Percentiles rank a stretch among this genome's conserved stretches.
Conservation (phyloP, 2,329 filamentous ascomycete genomes). For the Sphaceloma murrayae region DNA sequence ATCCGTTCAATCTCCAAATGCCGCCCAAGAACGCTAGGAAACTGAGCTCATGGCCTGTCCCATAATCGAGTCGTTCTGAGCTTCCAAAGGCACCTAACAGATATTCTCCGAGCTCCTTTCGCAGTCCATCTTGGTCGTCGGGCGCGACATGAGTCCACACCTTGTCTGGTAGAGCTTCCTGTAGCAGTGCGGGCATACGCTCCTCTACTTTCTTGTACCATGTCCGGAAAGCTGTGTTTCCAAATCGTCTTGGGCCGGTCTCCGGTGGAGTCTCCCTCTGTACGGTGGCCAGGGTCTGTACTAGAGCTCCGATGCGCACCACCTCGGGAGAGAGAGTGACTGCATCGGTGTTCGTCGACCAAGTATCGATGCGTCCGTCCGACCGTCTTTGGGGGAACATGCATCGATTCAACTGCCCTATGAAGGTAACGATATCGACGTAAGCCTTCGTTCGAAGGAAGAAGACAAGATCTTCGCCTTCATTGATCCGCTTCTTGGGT, state of each 20-base stretch:
- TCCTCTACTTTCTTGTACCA: conserved; percentile 67
- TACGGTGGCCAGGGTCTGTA: conserved; percentile 55
- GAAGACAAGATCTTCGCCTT: conserved; percentile 66
- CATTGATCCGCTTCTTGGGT: conserved; percentile 75
- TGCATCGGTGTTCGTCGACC: conserved; percentile 37
- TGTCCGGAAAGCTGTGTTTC: conserved; percentile 78
- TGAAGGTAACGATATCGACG: conserved; percentile 73
- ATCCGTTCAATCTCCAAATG: conserved; percentile 82
- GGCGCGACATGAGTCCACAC: conserved; percentile 33
- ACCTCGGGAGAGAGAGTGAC: conserved; percentile 49
- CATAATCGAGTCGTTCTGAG: conserved; percentile 81
- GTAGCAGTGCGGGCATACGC: conserved; percentile 47
- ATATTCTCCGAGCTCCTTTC: conserved; percentile 66
- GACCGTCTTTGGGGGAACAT: conserved; percentile 54
- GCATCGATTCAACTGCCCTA: conserved; percentile 81
- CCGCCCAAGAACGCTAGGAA: conserved; percentile 85
- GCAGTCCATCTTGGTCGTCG: conserved; percentile 27
- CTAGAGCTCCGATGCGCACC: conserved; percentile 53
- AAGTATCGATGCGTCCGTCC: conserved; percentile 42
- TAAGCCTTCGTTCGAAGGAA: conserved; percentile 80
- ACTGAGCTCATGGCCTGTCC: conserved; percentile 90
- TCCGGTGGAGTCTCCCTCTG: conserved; percentile 76
- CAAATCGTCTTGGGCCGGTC: conserved; percentile 77
- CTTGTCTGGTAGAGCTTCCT: conserved; percentile 44
- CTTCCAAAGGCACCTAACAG: conserved; percentile 82